Evolutionary conservation across 371 early-diverging fungal genomes (phyloP), one percentile per base, ranked within the genome.

Genomic region (Haplosporangium sp.): DNA sequence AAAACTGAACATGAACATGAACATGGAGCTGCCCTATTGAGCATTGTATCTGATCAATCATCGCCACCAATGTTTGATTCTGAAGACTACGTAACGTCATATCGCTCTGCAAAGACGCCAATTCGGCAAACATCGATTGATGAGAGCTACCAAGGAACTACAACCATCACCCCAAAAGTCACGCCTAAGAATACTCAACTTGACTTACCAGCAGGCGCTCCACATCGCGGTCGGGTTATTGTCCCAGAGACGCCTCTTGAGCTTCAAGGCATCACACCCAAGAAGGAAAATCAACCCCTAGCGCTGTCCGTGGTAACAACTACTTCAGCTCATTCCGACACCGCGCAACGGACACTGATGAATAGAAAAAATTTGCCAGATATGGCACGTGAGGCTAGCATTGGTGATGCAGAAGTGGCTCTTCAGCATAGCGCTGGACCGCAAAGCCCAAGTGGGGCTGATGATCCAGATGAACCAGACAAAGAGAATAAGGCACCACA

Each of bases 11-110:
- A 19, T 7, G 57, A 38, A 27, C 27, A 27, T 27, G 37, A 13
- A 52, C 55, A 3, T 44, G 27, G 27, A 7, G 34, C 27, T 35
- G 37, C 15, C 19, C 13, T 42, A 27, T 19, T 38, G 37, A 61
- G 53, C 37, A 61, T 67, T 52, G 63, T 35, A 5, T 74, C 74
- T 34, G 71, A 79, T 48, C 74, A 64, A 47, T 79, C 79, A 4
- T 79, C 79, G 2, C 74, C 73, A 15, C 70, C 74, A 35, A 77
- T 77, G 64, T 77, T 73, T 60, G 73, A 72, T 13, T 64, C 67
- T 1, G 59, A 50, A 0, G 72, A 67, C 47, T 60, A 61, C 52
- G 38, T 38, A 1, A n/a, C 53, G 11, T 15, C 42, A 44, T 42
- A 17, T 48, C 39, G 4, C 34, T 39, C 17, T 17, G n/a, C n/a